phyloP scores from a whole-genome alignment of 257 asterid genomes.

The Ilex asprella region DNA sequence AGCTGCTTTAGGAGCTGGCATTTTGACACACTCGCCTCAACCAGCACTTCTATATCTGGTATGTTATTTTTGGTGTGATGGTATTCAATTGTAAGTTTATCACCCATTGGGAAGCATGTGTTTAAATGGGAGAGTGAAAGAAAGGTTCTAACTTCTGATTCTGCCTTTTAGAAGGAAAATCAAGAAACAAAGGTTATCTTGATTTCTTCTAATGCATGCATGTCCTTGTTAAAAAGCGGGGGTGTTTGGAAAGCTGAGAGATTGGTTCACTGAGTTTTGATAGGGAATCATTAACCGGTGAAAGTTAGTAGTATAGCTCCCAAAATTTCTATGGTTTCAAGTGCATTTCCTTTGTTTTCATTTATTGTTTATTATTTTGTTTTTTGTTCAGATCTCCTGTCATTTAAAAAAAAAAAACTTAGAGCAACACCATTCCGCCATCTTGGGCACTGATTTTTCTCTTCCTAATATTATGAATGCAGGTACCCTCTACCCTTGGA shows the following conservation, averaged over 20 bases:
- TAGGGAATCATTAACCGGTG: not conserved
- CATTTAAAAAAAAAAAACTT: not conserved
- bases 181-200: too few species aligned
- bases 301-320: not conserved
- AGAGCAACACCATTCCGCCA: not conserved
- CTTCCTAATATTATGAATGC: conserved; percentile 7
- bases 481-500: conserved; percentile 94
- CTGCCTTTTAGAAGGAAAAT: not conserved
- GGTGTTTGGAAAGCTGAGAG: not conserved
- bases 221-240: too few species aligned
- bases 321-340: not conserved
- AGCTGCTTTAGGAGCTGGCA: conserved; percentile 85
- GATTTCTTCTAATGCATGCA: too few species aligned
- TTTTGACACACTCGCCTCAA: conserved; percentile 85
- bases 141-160: not conserved
- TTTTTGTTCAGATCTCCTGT: not conserved
- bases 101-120: not conserved
- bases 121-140: not conserved
- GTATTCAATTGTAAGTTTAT: not conserved
- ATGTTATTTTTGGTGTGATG: conserved; percentile 60
- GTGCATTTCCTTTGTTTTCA: not conserved
- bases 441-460: not conserved
- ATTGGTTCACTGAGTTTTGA: not conserved
- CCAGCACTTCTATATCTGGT: conserved; percentile 96
- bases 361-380: not conserved